These are phyloP conservation scores for Fonsecaea pugnacius DNA, from an alignment of 2,329 filamentous ascomycete species.

Conservation along the genomic window DNA sequence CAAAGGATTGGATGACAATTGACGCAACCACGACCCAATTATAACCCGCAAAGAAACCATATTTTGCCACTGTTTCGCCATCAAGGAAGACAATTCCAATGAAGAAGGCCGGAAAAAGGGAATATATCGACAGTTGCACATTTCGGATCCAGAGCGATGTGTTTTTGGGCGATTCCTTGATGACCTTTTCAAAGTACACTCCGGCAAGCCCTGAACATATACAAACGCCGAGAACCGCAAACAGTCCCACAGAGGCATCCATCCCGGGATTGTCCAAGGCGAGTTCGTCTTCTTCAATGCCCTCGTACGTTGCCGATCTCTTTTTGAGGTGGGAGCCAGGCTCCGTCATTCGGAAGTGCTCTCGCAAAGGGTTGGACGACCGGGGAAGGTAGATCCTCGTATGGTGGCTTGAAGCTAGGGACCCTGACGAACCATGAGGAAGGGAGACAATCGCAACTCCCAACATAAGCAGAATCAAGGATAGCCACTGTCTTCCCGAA, in stretches of 20 bases:
- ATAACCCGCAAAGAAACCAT: conserved; percentile 94
- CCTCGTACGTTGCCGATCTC: conserved; percentile 87
- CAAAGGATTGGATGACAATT: conserved; percentile 78
- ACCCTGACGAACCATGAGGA: conserved; percentile 63
- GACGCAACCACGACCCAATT: conserved; percentile 89
- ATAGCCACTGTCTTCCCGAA: conserved; percentile 75
- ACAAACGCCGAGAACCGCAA: conserved; percentile 77
- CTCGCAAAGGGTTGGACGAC: conserved; percentile 75
- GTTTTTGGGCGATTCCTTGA: conserved; percentile 78
- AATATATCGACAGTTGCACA: conserved; percentile 92
- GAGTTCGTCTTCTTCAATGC: conserved; percentile 70
- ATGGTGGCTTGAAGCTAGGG: conserved; percentile 63
- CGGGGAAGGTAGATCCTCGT: conserved; percentile 70
- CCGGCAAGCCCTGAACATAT: conserved; percentile 81
- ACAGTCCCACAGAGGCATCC: conserved; percentile 78
- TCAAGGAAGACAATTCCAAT: conserved; percentile 87
- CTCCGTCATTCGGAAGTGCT: conserved; percentile 57
- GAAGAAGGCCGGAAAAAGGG: conserved; percentile 83
- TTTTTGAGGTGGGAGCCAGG: conserved; percentile 58
- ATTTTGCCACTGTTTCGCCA: conserved; percentile 77
- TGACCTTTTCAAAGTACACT: conserved; percentile 73
- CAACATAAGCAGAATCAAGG: conserved; percentile 75
- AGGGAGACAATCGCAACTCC: conserved; percentile 87
- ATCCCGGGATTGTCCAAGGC: conserved; percentile 60
- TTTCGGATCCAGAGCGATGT: conserved; percentile 92